Base-by-base conservation (phyloP, 306 rosid species). In the Senna siamea region DNA sequence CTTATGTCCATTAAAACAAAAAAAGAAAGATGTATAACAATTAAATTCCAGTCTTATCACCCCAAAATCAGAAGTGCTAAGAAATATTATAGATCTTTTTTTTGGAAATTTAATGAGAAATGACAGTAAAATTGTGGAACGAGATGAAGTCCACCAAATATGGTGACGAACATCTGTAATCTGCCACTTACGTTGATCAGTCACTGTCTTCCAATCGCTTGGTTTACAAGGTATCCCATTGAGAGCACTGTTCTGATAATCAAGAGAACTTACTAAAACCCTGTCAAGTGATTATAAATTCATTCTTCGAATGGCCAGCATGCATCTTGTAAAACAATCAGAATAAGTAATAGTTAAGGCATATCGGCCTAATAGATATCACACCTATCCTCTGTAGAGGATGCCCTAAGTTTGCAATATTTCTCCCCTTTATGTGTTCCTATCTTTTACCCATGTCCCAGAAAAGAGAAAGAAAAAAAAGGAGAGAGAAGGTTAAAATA, bases 161-260 rank as follows among this genome's bases (percentile, higher is more conserved):
- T 18, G 41, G 59, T 56, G 61, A 51, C 80, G 72, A 70, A 46
- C n/a, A 51, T 82, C 51, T 69, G 43, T 18, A 51, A 50, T 64
- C 51, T 54, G 73, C 75, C 35, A 69, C 98, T 80, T 84, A 91
- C 96, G 70, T 75, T 81, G 89, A 84, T 88, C 86, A 9, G 77
- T 59, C 62, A 60, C 69, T 23, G 80, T 59, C 75, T 76, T 79
- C 69, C 84, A 35, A 56, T 69, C 76, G 51, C 78, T 85, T 43
- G 79, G 70, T 23, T 43, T 62, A 19, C 17, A 17, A 38, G 66
- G 37, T 77, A 37, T 62, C 50, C 80, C 82, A 63, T 37, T 66
- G 47, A 34, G 61, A 79, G 84, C 54, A 55, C 67, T 69, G 20
- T 70, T 37, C 20, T 64, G 83, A 66, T 56, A 44, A 81, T 67